Percentiles rank a stretch among this genome's conserved stretches.
Conservation (phyloP, 495 filamentous ascomycete genomes). For the Annulohypoxylon moriforme region DNA sequence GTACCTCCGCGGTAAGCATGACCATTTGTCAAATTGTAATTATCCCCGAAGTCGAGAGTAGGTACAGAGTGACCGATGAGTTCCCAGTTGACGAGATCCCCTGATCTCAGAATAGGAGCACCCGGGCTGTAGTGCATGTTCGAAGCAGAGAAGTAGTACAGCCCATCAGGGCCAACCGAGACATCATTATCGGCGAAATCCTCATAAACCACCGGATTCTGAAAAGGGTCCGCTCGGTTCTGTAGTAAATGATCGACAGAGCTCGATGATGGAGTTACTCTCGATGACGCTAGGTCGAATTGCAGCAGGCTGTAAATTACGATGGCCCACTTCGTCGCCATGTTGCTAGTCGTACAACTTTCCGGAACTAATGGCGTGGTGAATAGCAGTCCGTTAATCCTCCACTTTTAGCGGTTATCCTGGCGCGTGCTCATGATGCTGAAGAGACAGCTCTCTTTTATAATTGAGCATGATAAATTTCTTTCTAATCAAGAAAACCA, state of each 20-base stretch:
- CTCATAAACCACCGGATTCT: slow-evolving; percentile 46
- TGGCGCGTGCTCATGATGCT: neutral
- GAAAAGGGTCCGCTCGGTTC: slow-evolving; percentile 31
- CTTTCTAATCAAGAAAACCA: neutral
- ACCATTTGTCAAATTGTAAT: slow-evolving; percentile 60
- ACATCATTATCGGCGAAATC: slow-evolving; percentile 50
- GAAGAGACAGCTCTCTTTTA: slow-evolving; percentile 1
- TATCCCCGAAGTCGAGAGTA: slow-evolving; percentile 56
- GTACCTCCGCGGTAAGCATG: slow-evolving; percentile 64
- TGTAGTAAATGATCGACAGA: neutral
- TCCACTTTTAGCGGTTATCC: neutral
- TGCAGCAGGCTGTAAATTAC: slow-evolving; percentile 1
- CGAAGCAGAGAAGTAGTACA: slow-evolving; percentile 65
- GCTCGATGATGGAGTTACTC: neutral
- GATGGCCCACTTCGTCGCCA: neutral
- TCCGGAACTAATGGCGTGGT: neutral
- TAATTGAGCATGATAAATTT: neutral
- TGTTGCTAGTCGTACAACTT: neutral
- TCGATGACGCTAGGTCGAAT: slow-evolving; percentile 5
- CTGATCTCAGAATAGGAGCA: slow-evolving; percentile 67
- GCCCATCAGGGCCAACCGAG: slow-evolving; percentile 40
- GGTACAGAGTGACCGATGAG: slow-evolving; percentile 66
- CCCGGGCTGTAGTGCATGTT: slow-evolving; percentile 69
- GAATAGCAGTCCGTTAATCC: neutral
- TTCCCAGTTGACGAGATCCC: slow-evolving; percentile 69